Conservation (phyloP, 768 basidiomycete species). For the Suillus luteus region DNA sequence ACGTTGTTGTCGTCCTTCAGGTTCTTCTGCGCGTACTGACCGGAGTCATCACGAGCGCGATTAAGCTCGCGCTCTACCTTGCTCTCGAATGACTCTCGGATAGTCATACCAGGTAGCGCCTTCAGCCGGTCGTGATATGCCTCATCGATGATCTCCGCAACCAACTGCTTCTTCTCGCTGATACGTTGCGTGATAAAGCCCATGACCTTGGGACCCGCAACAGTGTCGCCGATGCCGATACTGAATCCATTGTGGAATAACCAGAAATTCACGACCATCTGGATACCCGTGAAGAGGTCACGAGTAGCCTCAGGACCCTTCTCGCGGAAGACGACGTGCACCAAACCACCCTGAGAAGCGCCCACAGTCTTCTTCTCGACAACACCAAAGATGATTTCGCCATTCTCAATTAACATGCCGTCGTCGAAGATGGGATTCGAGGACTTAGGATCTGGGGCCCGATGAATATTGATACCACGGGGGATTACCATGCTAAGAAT, state of each 20-base stretch:
- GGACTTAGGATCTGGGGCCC: slow-evolving; percentile 77
- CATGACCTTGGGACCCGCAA: slow-evolving; percentile 92
- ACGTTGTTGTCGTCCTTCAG: slow-evolving; percentile 99
- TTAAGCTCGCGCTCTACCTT: slow-evolving; percentile 90
- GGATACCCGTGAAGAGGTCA: slow-evolving; percentile 89
- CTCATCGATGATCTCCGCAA: slow-evolving; percentile 76
- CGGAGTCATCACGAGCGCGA: slow-evolving; percentile 91
- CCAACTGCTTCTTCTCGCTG: slow-evolving; percentile 74
- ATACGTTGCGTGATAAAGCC: slow-evolving; percentile 81
- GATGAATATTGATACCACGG: slow-evolving; percentile 90
- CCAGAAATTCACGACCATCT: slow-evolving; percentile 98
- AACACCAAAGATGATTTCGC: slow-evolving; percentile 92
- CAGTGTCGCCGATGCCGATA: slow-evolving; percentile 98
- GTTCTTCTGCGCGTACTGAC: slow-evolving; percentile 95
- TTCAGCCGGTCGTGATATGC: slow-evolving; percentile 88
- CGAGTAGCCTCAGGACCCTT: slow-evolving; percentile 92
- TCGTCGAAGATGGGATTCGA: slow-evolving; percentile 87
- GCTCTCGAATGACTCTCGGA: slow-evolving; percentile 97
- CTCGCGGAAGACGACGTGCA: slow-evolving; percentile 97
- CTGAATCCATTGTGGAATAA: slow-evolving; percentile 98
- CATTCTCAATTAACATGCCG: slow-evolving; percentile 95
- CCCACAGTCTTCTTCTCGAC: slow-evolving; percentile 99
- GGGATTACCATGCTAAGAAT: slow-evolving; percentile 91
- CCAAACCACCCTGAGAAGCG: slow-evolving; percentile 88
- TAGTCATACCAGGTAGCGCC: slow-evolving; percentile 96